These are phyloP conservation scores for Corchorus olitorius DNA, from an alignment of 345 rosid species.

Conservation along the genomic window DNA sequence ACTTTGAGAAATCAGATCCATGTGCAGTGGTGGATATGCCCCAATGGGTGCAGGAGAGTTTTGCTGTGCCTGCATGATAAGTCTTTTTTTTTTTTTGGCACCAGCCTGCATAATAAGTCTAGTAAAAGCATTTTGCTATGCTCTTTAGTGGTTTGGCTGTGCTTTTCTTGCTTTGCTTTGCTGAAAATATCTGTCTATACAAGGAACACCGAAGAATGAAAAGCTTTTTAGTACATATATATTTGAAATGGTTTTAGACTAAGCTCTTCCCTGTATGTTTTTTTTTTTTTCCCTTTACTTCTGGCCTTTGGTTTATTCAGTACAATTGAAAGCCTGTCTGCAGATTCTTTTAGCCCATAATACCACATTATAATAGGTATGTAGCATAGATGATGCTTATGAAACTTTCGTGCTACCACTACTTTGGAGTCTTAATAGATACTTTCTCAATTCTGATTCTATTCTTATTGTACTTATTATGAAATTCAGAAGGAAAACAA, in stretches of 20 bases:
- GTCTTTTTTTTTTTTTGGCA: too few species aligned
- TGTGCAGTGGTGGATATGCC: conserved; percentile 85
- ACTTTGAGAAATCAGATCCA: conserved; percentile 82
- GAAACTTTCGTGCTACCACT: neutral
- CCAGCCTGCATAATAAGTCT: conserved; percentile 49
- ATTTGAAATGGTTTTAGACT: neutral
- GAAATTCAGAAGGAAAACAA: neutral
- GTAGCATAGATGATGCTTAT: neutral
- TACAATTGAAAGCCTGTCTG: neutral
- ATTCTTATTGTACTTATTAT: neutral
- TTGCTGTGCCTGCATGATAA: conserved; percentile 71
- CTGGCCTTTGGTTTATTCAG: neutral
- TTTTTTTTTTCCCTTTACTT: neutral
- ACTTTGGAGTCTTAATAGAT: neutral
- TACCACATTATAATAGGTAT: neutral
- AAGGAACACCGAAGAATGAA: neutral
- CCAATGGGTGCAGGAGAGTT: conserved; percentile 75
- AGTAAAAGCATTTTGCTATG: neutral
- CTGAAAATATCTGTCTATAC: neutral
- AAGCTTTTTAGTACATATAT: neutral
- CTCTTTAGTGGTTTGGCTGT: neutral
- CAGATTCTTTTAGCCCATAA: neutral
- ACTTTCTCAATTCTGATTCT: neutral
- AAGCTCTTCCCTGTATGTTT: neutral
- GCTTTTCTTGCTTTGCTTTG: neutral